These are phyloP conservation scores for Pseudogymnoascus destructans DNA, from an alignment of 2,329 filamentous ascomycete genomes.

Conservation along the genomic window DNA sequence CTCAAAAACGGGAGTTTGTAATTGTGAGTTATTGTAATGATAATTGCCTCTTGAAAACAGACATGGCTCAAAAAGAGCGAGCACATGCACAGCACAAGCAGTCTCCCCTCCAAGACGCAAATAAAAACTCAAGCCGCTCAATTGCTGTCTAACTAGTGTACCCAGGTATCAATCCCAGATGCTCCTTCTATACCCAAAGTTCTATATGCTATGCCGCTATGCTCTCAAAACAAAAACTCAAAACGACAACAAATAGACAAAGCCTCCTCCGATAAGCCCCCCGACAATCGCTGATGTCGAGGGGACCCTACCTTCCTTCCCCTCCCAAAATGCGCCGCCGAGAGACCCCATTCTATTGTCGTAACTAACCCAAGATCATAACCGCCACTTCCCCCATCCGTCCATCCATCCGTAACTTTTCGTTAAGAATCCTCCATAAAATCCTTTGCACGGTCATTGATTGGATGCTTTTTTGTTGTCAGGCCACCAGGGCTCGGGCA, in stretches of 20 bases:
- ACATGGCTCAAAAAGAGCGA: background rate
- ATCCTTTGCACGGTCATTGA: background rate
- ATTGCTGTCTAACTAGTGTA: slow-evolving; percentile 5
- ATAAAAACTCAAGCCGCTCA: background rate
- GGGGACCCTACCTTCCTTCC: background rate
- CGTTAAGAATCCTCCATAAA: background rate
- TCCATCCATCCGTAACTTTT: background rate
- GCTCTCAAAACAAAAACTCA: background rate
- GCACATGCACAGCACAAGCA: background rate
- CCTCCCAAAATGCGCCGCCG: background rate
- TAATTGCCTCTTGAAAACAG: background rate
- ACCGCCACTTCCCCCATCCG: background rate
- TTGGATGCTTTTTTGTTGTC: background rate
- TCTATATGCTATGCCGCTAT: slow-evolving; percentile 5
- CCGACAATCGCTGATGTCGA: background rate
- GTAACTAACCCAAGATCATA: background rate
- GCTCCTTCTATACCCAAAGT: background rate
- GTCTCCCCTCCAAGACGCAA: background rate
- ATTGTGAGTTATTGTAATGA: background rate
- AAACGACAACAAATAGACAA: background rate
- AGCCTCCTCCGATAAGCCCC: background rate
- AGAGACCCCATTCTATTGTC: slow-evolving; percentile 6
- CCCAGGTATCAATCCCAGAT: background rate
- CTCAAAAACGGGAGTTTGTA: background rate
- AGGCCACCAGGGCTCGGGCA: slow-evolving; percentile 1